A percentile compares a stretch with the other conserved stretches of the same genome.
phyloP scores from a whole-genome alignment of 2,329 filamentous ascomycete genomes.

The Fusarium tjaetaba region DNA sequence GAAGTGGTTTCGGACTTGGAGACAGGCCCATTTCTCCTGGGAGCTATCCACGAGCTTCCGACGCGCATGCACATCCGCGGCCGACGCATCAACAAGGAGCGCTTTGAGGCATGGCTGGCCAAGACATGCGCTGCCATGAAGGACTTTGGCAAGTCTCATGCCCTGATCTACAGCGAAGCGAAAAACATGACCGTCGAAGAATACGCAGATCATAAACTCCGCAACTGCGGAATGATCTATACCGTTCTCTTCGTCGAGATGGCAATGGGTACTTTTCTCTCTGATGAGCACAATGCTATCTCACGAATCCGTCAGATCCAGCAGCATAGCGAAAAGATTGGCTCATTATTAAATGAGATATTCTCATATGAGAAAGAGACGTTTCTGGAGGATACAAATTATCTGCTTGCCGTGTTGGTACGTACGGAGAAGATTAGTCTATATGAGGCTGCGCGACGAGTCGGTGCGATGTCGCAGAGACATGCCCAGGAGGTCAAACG shows the following conservation, averaged over 20 bases:
- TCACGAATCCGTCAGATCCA: background rate
- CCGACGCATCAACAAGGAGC: background rate
- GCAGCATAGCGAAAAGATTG: background rate
- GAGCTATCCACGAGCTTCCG: background rate
- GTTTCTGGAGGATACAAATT: rapidly evolving
- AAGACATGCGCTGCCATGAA: background rate
- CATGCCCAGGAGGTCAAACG: background rate
- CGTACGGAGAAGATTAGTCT: rapidly evolving
- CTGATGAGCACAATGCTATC: rapidly evolving
- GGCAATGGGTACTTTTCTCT: background rate
- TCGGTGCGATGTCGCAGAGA: background rate
- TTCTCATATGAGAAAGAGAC: background rate
- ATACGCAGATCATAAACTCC: background rate
- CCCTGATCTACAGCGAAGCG: background rate
- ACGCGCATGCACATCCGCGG: background rate
- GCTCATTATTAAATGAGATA: rapidly evolving
- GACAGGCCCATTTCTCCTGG: background rate
- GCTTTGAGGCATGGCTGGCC: background rate
- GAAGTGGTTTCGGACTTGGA: rapidly evolving
- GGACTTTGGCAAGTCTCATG: background rate
- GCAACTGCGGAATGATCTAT: rapidly evolving
- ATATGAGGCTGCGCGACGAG: background rate
- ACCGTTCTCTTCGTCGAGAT: background rate
- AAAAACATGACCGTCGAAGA: background rate
- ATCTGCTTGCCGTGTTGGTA: rapidly evolving